Evolutionary conservation across 148 eudicot species (phyloP).

Genomic region (Agrostemma githago): DNA sequence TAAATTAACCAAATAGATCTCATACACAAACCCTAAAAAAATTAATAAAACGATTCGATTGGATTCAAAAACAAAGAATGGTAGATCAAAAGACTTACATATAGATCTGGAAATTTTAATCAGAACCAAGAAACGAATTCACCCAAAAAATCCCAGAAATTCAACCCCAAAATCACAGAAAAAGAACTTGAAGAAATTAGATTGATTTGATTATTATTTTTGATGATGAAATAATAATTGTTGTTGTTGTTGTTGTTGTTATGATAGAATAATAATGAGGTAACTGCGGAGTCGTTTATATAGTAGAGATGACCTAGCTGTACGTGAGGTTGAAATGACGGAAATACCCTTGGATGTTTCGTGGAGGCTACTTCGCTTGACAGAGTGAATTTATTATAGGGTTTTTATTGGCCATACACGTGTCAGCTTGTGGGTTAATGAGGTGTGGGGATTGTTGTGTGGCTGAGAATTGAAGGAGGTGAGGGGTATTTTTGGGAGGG

Average conservation of each 20-base stretch:
- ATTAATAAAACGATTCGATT: not conserved
- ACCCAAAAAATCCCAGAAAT: not conserved
- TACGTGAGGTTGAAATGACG: too few species aligned
- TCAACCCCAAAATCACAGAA: not conserved
- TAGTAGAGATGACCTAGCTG: not conserved
- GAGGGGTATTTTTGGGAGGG: not conserved
- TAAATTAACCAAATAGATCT: not conserved
- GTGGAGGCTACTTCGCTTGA: not conserved
- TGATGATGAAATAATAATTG: not conserved
- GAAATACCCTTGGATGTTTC: not conserved
- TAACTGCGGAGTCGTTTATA: not conserved
- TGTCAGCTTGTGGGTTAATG: not conserved
- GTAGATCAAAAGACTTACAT: not conserved
- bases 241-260: not conserved
- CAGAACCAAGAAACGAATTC: not conserved
- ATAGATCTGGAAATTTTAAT: not conserved
- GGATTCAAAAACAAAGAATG: not conserved
- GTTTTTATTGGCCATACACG: not conserved
- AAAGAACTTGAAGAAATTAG: not conserved
- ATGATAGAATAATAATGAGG: not conserved
- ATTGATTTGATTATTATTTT: too few species aligned
- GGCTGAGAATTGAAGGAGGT: not conserved
- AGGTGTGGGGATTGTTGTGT: not conserved
- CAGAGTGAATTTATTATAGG: not conserved
- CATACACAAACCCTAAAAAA: not conserved